phyloP scores from a whole-genome alignment of 345 rosid genomes.

The Iberis pinnata region DNA sequence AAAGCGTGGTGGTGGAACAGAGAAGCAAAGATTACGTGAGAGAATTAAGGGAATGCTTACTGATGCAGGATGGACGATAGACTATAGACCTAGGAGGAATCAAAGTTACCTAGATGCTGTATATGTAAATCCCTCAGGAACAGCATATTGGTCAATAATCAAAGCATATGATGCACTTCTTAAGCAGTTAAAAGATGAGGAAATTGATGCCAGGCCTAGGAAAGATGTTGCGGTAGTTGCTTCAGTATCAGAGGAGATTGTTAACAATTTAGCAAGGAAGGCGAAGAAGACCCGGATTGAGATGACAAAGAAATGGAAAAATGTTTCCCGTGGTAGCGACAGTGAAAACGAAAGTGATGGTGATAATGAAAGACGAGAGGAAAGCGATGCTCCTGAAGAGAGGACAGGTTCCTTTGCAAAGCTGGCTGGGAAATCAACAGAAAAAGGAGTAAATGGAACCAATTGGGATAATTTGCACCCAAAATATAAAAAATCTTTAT shows the following conservation, averaged over 20 bases:
- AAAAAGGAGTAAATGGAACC: conserved; percentile 36
- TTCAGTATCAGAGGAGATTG: conserved; percentile 68
- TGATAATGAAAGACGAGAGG: conserved; percentile 44
- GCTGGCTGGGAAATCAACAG: conserved; percentile 45
- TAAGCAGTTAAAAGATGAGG: conserved; percentile 55
- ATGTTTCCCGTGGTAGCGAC: conserved; percentile 34
- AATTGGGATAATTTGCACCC: conserved; percentile 31
- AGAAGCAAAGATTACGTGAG: conserved; percentile 92
- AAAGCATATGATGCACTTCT: conserved; percentile 90
- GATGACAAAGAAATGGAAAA: conserved; percentile 43
- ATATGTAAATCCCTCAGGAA: conserved; percentile 79
- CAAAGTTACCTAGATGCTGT: conserved; percentile 88
- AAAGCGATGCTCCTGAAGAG: conserved; percentile 55
- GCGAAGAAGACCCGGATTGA: conserved; percentile 56
- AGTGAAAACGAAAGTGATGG: conserved; percentile 35
- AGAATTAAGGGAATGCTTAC: conserved; percentile 74
- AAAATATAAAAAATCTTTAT: conserved; percentile 35
- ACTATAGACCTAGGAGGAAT: conserved; percentile 83
- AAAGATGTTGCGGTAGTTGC: conserved; percentile 48
- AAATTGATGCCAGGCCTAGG: conserved; percentile 35
- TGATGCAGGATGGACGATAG: conserved; percentile 91
- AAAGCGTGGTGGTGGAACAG: conserved; percentile 85
- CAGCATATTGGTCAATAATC: conserved; percentile 91
- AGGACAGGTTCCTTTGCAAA: conserved; percentile 59
- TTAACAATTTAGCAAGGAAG: conserved; percentile 62